Evolutionary conservation across 116 monocot genomes (phyloP).

Genomic region (Phalaenopsis hybrid): DNA sequence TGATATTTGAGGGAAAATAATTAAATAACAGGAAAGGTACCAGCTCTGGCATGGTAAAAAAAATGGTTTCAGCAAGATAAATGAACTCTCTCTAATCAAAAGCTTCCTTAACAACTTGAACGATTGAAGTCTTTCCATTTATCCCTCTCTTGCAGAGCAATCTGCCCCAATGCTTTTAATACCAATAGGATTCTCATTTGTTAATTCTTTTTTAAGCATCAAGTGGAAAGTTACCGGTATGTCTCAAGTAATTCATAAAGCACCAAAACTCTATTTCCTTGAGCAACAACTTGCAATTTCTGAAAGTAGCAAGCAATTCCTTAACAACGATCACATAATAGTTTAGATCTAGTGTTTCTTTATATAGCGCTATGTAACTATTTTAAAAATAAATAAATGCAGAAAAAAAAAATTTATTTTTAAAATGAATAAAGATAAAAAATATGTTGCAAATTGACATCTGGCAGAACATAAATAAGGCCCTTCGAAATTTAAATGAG

Average conservation of each 20-base stretch:
- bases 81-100: not conserved
- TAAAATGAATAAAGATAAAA: not conserved
- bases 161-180: no score
- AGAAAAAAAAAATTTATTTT: not conserved
- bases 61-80: not conserved
- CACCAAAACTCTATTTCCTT: not conserved
- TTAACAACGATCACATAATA: not conserved
- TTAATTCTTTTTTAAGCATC: no score
- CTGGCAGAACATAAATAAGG: not conserved
- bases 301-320: not conserved
- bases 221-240: no score
- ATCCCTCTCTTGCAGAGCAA: no score
- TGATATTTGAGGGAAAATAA: not conserved
- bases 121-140: no score
- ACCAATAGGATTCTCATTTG: no score
- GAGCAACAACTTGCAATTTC: not conserved
- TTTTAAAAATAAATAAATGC: not conserved
- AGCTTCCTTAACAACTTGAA: not conserved
- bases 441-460: not conserved
- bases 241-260: not conserved
- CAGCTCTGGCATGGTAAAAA: not conserved
- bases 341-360: not conserved
- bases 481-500: not conserved
- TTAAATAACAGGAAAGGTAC: not conserved
- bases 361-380: not conserved